Percentiles rank a stretch among this genome's conserved stretches.
Conservation (phyloP, 139 green algal species). For the Raphidocelis subcapitata region DNA sequence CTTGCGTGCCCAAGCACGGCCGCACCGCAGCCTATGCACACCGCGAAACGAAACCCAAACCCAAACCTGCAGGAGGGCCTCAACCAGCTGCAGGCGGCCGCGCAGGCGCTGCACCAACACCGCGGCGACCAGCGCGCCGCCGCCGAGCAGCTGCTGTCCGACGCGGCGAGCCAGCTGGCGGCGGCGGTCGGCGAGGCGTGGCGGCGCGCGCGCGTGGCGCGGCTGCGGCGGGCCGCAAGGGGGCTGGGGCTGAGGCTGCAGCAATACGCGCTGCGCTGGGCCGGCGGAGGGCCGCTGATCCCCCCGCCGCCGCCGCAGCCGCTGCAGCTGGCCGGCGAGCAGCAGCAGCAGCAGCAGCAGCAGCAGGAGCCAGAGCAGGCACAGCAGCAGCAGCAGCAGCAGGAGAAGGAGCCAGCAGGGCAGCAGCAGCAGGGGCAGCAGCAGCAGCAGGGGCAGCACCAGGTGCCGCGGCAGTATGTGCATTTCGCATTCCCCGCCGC, state of each 20-base stretch:
- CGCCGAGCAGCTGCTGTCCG: neutral
- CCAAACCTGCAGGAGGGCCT: conserved; percentile 12
- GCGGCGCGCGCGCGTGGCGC: conserved; percentile 3
- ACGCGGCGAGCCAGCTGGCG: neutral
- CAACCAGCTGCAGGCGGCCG: conserved; percentile 2
- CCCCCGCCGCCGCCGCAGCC: neutral
- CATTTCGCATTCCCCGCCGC: no score
- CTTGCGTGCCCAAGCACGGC: no score
- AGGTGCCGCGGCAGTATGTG: no score
- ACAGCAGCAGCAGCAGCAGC: neutral
- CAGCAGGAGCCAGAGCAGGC: neutral
- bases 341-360: conserved; percentile 16
- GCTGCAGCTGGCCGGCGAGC: conserved; percentile 8
- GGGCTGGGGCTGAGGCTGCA: conserved; percentile 12
- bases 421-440: conserved; percentile 1
- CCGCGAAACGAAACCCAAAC: no score
- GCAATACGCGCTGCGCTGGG: neutral
- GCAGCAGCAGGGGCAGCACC: neutral
- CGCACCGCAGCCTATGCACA: no score
- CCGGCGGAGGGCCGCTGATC: neutral
- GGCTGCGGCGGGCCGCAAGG: conserved; percentile 7
- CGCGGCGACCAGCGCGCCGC: neutral
- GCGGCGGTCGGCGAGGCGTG: neutral
- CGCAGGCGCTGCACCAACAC: neutral
- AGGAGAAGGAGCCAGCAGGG: neutral